Evolutionary conservation across 192 early-diverging fungal species (phyloP), one percentile per base, ranked within the genome.

Genomic region (Fimicolochytrium jonesii): DNA sequence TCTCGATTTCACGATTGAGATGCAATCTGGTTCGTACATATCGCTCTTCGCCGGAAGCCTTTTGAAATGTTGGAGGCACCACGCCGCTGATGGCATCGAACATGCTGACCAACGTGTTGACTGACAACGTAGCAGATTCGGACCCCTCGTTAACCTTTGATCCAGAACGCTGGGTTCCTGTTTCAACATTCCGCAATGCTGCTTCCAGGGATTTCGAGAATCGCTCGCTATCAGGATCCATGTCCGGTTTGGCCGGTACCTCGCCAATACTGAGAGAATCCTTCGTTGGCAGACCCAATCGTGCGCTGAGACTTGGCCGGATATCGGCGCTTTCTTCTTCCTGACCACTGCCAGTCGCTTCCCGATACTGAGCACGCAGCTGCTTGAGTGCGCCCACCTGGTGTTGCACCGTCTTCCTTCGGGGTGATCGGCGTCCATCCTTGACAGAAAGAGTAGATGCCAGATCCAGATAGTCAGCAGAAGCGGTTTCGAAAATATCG

Each of bases 1-100:
- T 77, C 6, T 83, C 84, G 6, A 97, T 77, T 60, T 92, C 90
- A 17, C 86, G 75, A 23, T 83, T 80, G 56, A 94, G 69, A 7
- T 80, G 76, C 51, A 88, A 71, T 33, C 79, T 76, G n/a, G 77
- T 77, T 22, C 83, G 78, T 6, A 92, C 90, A 64, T 80, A 91
- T 30, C 80, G 68, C 32, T 89, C 90, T 67, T 94, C 92, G 4
- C 77, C 69, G 17, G 86, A 64, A 26, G 74, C 57, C 44, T 87
- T 90, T 9, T 87, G 77, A 53, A 92, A 90, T 15, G 87, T 52
- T 41, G 85, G 85, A 2, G 85, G 82, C 10, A 67, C 50, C 4
- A 74, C 77, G 13, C 77, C 77, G n/a, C 81, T 81, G 6, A 74
- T 81, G 26, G 73, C 74, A 58, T 92, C 91, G 25, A 89, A 51